Base-by-base conservation (phyloP, 1,284 basidiomycete genomes). In the Austroboletus novae-zelandiae region DNA sequence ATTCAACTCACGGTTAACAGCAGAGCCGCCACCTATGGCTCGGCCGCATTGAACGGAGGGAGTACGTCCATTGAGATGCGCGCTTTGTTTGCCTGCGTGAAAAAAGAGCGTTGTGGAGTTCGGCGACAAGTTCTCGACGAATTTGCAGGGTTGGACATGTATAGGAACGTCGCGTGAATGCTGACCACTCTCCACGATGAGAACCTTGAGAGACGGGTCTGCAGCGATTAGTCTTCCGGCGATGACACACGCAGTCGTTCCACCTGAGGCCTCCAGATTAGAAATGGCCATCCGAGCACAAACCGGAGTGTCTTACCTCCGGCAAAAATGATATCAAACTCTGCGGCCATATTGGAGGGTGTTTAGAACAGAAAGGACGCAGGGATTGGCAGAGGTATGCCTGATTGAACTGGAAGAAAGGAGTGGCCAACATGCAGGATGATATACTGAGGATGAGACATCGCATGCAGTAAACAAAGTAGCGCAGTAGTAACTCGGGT, bases 11-110 rank as follows among this genome's bases (percentile, higher is more conserved):
- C 81, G 80, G 56, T 84, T 83, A 14, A 84, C 71, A 54, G 69
- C 71, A 4, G 80, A 81, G 2, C 81, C 79, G 1, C 83, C 83
- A 20, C 83, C 83, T 2, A 84, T 57, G 50, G 77, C 79, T 45
- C 76, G 73, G 0, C 76, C 81, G 40, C 68, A 62, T 0, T 75
- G 71, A 13, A 81, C 72, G 37, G 76, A 48, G 8, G 71, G 58
- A 7, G 69, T 58, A 23, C 81, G 75, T 11, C 74, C 75, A 7
- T 61, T 69, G 13, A 84, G 62, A 2, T 73, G 65, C 3, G 70
- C 53, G 53, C 73, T 78, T 0, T 76, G 71, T 40, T 72, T 74
- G 3, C 68, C 64, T 57, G 47, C 81, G 69, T 52, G 71, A 67
- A 3, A 74, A 74, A 40, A 60, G 47, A 78, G 65, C 0, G 74